A percentile compares a stretch with the other conserved stretches of the same genome.
Conservation (phyloP, 768 basidiomycete species). For the Naganishia friedmannii region DNA sequence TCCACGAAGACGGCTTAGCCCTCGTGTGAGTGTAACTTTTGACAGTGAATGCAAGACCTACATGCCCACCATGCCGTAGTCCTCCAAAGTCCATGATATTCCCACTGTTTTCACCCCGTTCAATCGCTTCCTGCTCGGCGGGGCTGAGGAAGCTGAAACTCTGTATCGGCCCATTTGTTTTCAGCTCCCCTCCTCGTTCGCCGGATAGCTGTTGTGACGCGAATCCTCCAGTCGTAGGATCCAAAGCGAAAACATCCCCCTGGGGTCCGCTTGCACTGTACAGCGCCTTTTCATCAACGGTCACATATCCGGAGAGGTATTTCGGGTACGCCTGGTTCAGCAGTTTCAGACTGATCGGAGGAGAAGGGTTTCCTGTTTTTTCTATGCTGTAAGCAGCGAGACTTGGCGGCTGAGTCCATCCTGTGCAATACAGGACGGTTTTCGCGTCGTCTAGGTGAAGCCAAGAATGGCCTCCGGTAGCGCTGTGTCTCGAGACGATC, state of each 20-base stretch:
- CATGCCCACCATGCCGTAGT: slow-evolving; percentile 41
- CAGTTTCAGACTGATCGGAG: neutral
- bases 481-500: slow-evolving; percentile 25
- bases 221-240: slow-evolving; percentile 33
- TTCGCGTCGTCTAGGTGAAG: slow-evolving; percentile 27
- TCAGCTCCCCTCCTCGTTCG: neutral
- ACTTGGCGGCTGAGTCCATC: slow-evolving; percentile 39
- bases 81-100: slow-evolving; percentile 42
- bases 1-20: too few species aligned
- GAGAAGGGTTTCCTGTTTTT: neutral
- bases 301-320: slow-evolving; percentile 42
- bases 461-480: slow-evolving; percentile 37
- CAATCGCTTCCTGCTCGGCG: slow-evolving; percentile 22
- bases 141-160: slow-evolving; percentile 26
- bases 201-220: neutral
- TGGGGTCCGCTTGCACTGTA: slow-evolving; percentile 43
- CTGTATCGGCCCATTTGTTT: slow-evolving; percentile 7
- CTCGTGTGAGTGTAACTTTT: too few species aligned
- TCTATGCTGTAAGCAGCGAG: slow-evolving; percentile 38
- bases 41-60: slow-evolving; percentile 2
- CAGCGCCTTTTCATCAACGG: slow-evolving; percentile 29
- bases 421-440: slow-evolving; percentile 37
- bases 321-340: slow-evolving; percentile 34
- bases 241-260: slow-evolving; percentile 37
- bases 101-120: slow-evolving; percentile 11